A percentile compares a stretch with the other conserved stretches of the same genome.
phyloP scores from a whole-genome alignment of 2,329 filamentous ascomycete species.

The Claviceps purpurea region DNA sequence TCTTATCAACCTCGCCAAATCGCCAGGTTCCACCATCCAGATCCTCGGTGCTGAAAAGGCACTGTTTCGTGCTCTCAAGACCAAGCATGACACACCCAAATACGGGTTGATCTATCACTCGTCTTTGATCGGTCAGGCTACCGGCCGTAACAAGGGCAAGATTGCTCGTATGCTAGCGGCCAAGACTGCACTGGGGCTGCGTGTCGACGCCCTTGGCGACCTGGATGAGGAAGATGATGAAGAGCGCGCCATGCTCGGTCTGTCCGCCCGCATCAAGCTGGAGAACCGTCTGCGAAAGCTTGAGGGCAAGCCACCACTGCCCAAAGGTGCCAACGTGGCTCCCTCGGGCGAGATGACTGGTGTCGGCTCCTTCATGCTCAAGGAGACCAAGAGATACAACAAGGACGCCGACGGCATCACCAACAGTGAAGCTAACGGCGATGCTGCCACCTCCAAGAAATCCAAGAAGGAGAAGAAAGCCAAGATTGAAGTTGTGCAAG shows the following conservation, averaged over 20 bases:
- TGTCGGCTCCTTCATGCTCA: constrained; percentile 76
- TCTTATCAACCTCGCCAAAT: constrained; percentile 88
- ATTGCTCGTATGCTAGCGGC: constrained; percentile 92
- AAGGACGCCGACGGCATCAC: constrained; percentile 77
- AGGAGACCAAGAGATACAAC: constrained; percentile 91
- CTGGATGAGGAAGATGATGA: constrained; percentile 69
- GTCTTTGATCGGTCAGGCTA: constrained; percentile 89
- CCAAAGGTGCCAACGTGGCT: constrained; percentile 60
- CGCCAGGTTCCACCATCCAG: constrained; percentile 89
- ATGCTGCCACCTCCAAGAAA: constrained; percentile 27
- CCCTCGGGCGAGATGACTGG: constrained; percentile 53
- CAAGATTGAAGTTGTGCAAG: constrained; percentile 26
- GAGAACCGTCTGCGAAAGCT: constrained; percentile 64
- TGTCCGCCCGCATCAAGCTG: constrained; percentile 55
- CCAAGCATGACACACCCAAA: constrained; percentile 97
- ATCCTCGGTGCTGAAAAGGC: constrained; percentile 98
- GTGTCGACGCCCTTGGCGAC: constrained; percentile 62
- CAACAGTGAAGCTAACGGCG: constrained; percentile 35
- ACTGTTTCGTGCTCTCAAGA: constrained; percentile 95
- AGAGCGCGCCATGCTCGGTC: constrained; percentile 71
- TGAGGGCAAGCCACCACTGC: constrained; percentile 79
- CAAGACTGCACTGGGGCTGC: constrained; percentile 84
- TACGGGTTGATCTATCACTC: constrained; percentile 92
- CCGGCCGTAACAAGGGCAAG: constrained; percentile 98
- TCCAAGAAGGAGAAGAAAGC: constrained; percentile 29